Conservation (phyloP, 2,329 filamentous ascomycete species). For the Hymenotorrendiella dingleyae region DNA sequence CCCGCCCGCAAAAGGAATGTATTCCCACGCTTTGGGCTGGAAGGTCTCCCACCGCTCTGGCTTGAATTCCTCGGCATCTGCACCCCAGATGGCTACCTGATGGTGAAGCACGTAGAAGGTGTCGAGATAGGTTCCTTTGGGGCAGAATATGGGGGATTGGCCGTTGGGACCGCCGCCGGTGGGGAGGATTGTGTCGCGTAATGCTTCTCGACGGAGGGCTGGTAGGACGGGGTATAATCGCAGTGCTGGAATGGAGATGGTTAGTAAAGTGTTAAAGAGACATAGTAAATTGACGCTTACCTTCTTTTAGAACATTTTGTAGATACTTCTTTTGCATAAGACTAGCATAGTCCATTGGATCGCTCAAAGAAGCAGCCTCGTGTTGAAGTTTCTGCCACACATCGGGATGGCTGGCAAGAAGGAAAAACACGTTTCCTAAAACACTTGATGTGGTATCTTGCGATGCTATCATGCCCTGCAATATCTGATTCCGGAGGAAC, state of each 20-base stretch:
- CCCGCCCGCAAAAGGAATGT: slow-evolving; percentile 4
- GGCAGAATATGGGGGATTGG: slow-evolving; percentile 22
- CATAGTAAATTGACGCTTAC: background rate
- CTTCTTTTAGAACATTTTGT: slow-evolving; percentile 6
- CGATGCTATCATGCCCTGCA: slow-evolving; percentile 29
- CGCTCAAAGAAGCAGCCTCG: slow-evolving; percentile 37
- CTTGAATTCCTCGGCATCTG: slow-evolving; percentile 33
- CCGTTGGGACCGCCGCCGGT: slow-evolving; percentile 26
- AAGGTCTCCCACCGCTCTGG: slow-evolving; percentile 36
- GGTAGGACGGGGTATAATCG: slow-evolving; percentile 45
- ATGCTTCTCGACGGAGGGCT: no score
- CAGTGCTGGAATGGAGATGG: slow-evolving; percentile 31
- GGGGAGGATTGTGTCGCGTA: slow-evolving; percentile 35
- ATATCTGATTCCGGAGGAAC: slow-evolving; percentile 1
- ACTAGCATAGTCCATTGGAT: no score
- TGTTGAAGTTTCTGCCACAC: slow-evolving; percentile 5
- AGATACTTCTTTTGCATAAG: slow-evolving; percentile 2
- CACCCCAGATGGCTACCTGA: slow-evolving; percentile 3
- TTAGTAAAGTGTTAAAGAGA: background rate
- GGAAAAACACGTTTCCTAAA: slow-evolving; percentile 8
- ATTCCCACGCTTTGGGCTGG: background rate
- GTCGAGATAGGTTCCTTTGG: slow-evolving; percentile 17
- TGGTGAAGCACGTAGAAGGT: slow-evolving; percentile 26
- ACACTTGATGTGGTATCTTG: slow-evolving; percentile 11
- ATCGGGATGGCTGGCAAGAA: slow-evolving; percentile 4